Conservation (phyloP, 2,329 filamentous ascomycete genomes). For the Fusarium paranaense region DNA sequence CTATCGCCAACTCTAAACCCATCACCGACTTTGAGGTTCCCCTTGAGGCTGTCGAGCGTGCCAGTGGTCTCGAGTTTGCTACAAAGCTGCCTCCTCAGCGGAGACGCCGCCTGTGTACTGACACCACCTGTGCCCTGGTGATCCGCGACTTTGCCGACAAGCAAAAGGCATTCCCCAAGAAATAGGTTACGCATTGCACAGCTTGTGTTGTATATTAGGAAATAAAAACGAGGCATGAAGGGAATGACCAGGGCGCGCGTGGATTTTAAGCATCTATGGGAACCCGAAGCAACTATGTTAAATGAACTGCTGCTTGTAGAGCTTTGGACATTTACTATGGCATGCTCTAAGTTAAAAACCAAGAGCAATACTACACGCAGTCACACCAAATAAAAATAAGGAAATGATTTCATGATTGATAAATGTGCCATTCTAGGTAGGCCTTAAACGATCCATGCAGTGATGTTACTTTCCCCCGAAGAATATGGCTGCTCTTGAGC, state of each 20-base stretch:
- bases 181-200: background rate
- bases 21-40: conserved; percentile 95
- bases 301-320: background rate
- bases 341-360: background rate
- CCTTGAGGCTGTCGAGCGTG: conserved; percentile 90
- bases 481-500: background rate
- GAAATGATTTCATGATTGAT: conserved; percentile 9
- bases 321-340: background rate
- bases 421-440: conserved; percentile 16
- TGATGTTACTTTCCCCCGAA: background rate
- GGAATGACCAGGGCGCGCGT: background rate
- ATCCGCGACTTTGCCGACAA: conserved; percentile 80
- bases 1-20: conserved; percentile 87
- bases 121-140: conserved; percentile 84
- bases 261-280: background rate
- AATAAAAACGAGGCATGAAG: background rate
- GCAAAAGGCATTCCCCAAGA: conserved; percentile 68
- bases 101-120: conserved; percentile 84
- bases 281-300: background rate
- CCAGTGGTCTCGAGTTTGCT: conserved; percentile 92
- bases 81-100: conserved; percentile 79
- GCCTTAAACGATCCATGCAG: background rate
- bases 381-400: background rate
- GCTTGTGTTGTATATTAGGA: conserved; percentile 13
- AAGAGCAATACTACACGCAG: background rate